Conservation (phyloP, 257 asterid genomes). For the Asclepias syriaca region DNA sequence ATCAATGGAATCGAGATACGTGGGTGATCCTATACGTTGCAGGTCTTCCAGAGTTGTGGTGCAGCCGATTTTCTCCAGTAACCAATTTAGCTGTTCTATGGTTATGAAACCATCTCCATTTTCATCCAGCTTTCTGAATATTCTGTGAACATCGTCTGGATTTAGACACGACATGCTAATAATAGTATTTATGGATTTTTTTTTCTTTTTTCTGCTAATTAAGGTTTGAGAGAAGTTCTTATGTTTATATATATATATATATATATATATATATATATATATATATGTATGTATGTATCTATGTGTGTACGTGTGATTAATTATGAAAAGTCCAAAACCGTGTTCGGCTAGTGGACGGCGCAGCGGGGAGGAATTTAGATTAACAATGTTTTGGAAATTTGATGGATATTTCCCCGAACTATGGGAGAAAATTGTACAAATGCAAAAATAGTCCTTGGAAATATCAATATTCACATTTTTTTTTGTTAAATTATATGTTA, state of each 20-base stretch:
- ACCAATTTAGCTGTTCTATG: constrained; percentile 6
- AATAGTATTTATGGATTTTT: too few relatives aligned
- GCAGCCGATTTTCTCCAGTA: constrained; percentile 8
- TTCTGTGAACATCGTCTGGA: constrained; percentile 3
- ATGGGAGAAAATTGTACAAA: neutral
- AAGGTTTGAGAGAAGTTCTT: neutral
- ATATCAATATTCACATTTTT: too few relatives aligned
- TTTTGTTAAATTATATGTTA: too few relatives aligned
- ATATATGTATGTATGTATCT: too few relatives aligned
- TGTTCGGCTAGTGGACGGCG: neutral
- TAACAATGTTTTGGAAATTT: neutral
- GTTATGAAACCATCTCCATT: constrained; percentile 11
- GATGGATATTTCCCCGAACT: neutral
- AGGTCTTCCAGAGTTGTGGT: neutral
- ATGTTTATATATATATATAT: neutral
- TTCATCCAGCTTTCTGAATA: constrained; percentile 10
- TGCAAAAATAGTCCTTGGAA: neutral
- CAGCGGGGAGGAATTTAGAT: neutral
- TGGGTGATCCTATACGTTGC: neutral
- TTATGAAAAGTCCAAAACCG: neutral
- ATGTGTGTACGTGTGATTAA: too few relatives aligned
- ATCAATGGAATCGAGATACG: neutral
- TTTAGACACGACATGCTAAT: constrained; percentile 11
- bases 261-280: too few relatives aligned
- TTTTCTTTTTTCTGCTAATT: neutral